A percentile compares a stretch with the other conserved stretches of the same genome.
These are phyloP conservation scores for Apiotrichum laibachii DNA, from an alignment of 1,284 basidiomycete species.

Conservation along the genomic window DNA sequence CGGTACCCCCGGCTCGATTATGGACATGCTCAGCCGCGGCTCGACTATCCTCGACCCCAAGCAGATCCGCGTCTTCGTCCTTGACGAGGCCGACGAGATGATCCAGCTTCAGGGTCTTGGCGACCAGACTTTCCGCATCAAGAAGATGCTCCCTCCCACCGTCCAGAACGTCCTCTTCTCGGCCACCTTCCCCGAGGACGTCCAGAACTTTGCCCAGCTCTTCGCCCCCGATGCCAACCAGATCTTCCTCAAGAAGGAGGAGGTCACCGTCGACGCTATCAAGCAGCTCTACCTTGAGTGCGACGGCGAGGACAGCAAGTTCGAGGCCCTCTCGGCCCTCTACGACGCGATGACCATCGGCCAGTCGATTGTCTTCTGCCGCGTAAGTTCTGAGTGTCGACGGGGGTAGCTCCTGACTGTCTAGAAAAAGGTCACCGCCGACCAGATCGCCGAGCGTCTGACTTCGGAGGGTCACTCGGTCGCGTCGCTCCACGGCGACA, in stretches of 20 bases:
- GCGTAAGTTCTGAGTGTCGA: slow-evolving; percentile 54
- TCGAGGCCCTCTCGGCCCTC: slow-evolving; percentile 87
- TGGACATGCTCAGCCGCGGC: slow-evolving; percentile 65
- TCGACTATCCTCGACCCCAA: slow-evolving; percentile 61
- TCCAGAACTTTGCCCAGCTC: slow-evolving; percentile 81
- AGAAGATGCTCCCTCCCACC: slow-evolving; percentile 62
- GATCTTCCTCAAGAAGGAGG: slow-evolving; percentile 92
- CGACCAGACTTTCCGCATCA: slow-evolving; percentile 93
- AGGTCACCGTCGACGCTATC: slow-evolving; percentile 91
- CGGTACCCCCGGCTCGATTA: slow-evolving; percentile 94
- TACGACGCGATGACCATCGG: slow-evolving; percentile 92
- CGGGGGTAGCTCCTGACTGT: not conserved
- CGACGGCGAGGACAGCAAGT: slow-evolving; percentile 84
- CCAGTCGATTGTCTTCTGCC: slow-evolving; percentile 96
- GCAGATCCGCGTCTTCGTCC: slow-evolving; percentile 86
- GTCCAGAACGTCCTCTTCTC: slow-evolving; percentile 95
- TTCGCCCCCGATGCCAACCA: slow-evolving; percentile 95
- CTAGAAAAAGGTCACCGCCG: slow-evolving; percentile 84
- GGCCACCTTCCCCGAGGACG: slow-evolving; percentile 94
- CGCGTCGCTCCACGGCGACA: slow-evolving; percentile 91
- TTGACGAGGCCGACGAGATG: slow-evolving; percentile 99
- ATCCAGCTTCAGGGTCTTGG: slow-evolving; percentile 91
- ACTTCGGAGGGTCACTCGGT: slow-evolving; percentile 92
- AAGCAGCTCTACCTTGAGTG: slow-evolving; percentile 98
- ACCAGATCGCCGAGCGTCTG: slow-evolving; percentile 88